Evolutionary conservation across 371 early-diverging fungal species (phyloP).

Genomic region (Mucor piriformis): DNA sequence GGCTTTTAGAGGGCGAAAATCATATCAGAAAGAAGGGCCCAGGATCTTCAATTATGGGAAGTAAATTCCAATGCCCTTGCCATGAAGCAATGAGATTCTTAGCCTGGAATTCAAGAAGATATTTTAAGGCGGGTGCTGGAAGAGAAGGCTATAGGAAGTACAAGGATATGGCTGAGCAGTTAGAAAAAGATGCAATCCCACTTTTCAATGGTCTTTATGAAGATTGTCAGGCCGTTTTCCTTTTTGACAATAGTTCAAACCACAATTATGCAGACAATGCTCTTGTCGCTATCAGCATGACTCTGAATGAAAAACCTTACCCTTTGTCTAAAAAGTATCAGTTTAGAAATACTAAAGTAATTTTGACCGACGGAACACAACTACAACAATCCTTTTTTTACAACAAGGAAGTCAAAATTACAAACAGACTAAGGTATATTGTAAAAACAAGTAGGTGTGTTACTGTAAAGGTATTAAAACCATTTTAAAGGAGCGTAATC

Average conservation of each 20-base stretch:
- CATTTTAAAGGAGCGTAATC: background rate
- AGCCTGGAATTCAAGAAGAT: too few species aligned
- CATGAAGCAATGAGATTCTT: too few species aligned
- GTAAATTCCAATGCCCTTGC: too few species aligned
- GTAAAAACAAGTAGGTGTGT: background rate
- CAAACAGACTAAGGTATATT: background rate
- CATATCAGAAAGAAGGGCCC: too few species aligned
- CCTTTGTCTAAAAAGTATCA: background rate
- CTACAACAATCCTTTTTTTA: background rate
- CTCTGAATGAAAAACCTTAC: too few species aligned
- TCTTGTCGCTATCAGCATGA: too few species aligned
- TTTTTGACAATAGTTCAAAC: background rate
- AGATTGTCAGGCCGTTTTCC: background rate
- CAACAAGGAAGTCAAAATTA: background rate
- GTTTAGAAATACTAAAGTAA: background rate
- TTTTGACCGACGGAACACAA: background rate
- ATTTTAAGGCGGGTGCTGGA: background rate
- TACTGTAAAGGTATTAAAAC: slow-evolving; percentile 1
- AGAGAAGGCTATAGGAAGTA: background rate
- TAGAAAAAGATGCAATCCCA: background rate
- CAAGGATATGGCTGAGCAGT: background rate
- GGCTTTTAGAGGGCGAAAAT: too few species aligned
- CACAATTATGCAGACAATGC: background rate
- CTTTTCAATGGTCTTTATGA: background rate
- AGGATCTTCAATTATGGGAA: too few species aligned